phyloP scores from a whole-genome alignment of 495 filamentous ascomycete genomes.

The Staphylotrichum longicolle region DNA sequence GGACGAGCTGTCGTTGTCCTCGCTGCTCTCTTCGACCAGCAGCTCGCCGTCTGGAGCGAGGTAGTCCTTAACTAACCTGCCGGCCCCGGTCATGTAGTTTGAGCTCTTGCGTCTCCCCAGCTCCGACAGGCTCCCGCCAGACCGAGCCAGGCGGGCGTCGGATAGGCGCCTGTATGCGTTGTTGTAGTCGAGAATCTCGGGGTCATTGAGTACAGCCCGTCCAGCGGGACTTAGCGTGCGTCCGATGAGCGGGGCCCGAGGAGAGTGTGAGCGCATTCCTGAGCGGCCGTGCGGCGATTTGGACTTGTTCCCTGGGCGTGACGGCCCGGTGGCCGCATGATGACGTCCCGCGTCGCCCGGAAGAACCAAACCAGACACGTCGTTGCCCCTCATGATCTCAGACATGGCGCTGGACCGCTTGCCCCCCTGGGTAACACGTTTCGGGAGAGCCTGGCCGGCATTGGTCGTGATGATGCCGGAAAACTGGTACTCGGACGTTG shows the following conservation, averaged over 20 bases:
- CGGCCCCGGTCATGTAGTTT: slow-evolving; percentile 46
- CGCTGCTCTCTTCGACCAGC: slow-evolving; percentile 52
- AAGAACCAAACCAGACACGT: slow-evolving; percentile 43
- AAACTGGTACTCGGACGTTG: slow-evolving; percentile 52
- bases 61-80: slow-evolving; percentile 72
- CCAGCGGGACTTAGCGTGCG: slow-evolving; percentile 40
- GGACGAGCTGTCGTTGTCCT: slow-evolving; percentile 50
- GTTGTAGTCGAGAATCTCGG: slow-evolving; percentile 55
- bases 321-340: slow-evolving; percentile 44
- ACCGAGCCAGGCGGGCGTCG: slow-evolving; percentile 59
- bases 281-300: slow-evolving; percentile 57
- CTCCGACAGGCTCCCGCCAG: slow-evolving; percentile 53
- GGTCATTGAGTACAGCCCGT: slow-evolving; percentile 48
- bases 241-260: slow-evolving; percentile 41
- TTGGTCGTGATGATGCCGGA: slow-evolving; percentile 50
- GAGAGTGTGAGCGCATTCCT: slow-evolving; percentile 59
- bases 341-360: slow-evolving; percentile 46
- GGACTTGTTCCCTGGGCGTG: slow-evolving; percentile 54
- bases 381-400: slow-evolving; percentile 48
- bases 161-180: slow-evolving; percentile 63
- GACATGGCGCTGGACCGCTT: slow-evolving; percentile 45
- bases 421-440: slow-evolving; percentile 43
- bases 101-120: slow-evolving; percentile 49
- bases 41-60: slow-evolving; percentile 60
- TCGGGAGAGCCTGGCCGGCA: slow-evolving; percentile 42